A percentile compares a stretch with the other conserved stretches of the same genome.
phyloP scores from a whole-genome alignment of 2,329 filamentous ascomycete species.

The Daldinia eschscholtzii region DNA sequence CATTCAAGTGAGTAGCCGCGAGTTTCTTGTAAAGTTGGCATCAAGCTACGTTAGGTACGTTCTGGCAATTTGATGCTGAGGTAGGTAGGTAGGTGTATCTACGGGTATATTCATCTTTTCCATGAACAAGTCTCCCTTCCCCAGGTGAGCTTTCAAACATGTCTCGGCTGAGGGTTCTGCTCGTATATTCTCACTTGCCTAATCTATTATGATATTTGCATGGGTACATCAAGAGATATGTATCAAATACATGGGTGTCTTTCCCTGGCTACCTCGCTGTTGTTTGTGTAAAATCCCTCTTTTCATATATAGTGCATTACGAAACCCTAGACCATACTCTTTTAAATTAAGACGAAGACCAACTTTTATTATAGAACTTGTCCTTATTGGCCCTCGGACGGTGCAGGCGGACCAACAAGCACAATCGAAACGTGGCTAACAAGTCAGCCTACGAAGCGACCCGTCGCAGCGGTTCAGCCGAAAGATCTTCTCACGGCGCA shows the following conservation, averaged over 20 bases:
- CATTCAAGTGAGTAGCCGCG: background rate
- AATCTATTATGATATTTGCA: background rate
- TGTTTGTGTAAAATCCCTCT: conserved; percentile 29
- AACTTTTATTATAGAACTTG: conserved; percentile 6
- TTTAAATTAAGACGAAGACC: conserved; percentile 30
- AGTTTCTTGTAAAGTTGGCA: too few species aligned
- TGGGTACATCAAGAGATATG: background rate
- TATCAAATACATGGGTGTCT: background rate
- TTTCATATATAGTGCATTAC: conserved; percentile 20
- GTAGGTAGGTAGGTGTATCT: background rate
- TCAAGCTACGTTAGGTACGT: background rate
- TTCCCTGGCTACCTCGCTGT: background rate
- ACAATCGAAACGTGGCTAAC: conserved; percentile 35
- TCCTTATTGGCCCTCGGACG: conserved; percentile 32
- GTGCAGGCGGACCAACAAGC: conserved; percentile 37
- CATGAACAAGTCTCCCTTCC: background rate
- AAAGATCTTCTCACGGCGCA: conserved; percentile 19
- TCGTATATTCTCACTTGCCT: conserved; percentile 1
- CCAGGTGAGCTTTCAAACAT: background rate
- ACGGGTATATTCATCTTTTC: background rate
- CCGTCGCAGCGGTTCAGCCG: conserved; percentile 29
- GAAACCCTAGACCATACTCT: conserved; percentile 20
- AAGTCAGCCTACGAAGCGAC: conserved; percentile 24
- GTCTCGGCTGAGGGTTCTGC: background rate
- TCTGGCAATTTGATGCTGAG: background rate